Evolutionary conservation across 75 land plant species (phyloP).

Genomic region (Cupressus sempervirens): DNA sequence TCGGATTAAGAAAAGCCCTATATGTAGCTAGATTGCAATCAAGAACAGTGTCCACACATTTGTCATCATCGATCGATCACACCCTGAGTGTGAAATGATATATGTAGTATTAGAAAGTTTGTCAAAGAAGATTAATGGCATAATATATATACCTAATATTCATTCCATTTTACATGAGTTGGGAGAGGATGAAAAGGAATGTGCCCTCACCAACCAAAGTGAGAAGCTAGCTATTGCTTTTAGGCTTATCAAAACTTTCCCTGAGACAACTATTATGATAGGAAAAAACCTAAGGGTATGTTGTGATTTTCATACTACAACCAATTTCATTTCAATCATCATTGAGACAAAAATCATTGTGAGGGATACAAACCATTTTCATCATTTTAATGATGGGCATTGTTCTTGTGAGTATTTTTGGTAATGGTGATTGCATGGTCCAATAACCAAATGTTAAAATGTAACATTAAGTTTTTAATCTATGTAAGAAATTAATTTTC

Average conservation of each 20-base stretch:
- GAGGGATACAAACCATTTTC: constrained; percentile 30
- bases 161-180: constrained; percentile 16
- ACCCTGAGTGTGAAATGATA: constrained; percentile 12
- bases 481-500: background rate
- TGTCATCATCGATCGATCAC: constrained; percentile 20
- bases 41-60: constrained; percentile 17
- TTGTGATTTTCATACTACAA: constrained; percentile 32
- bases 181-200: constrained; percentile 24
- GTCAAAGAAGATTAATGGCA: background rate
- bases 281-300: constrained; percentile 34
- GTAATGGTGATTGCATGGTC: background rate
- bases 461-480: background rate
- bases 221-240: constrained; percentile 36
- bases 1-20: constrained; percentile 10
- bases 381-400: constrained; percentile 21
- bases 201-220: constrained; percentile 22
- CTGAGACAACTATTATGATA: constrained; percentile 15
- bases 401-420: constrained; percentile 43
- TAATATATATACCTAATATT: constrained; percentile 20
- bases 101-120: constrained; percentile 17
- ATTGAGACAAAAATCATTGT: constrained; percentile 10
- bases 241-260: constrained; percentile 19
- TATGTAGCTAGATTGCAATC: constrained; percentile 21
- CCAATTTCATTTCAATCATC: constrained; percentile 21
- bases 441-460: background rate